Percentiles rank a stretch among this genome's conserved stretches.
phyloP scores from a whole-genome alignment of 495 filamentous ascomycete species.

The Aspergillus nanangensis region DNA sequence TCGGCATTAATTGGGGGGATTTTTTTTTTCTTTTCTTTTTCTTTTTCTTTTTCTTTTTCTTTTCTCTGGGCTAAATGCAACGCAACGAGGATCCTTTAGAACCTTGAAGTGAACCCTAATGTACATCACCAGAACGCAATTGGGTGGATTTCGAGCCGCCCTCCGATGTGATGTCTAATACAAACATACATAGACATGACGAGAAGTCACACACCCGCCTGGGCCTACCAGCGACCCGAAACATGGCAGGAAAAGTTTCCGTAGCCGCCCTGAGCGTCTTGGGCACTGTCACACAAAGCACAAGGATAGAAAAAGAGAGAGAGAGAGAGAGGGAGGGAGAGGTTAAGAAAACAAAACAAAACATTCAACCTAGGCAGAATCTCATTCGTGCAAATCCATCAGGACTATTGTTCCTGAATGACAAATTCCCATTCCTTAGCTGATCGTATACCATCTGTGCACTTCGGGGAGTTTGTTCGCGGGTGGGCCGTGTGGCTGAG shows the following conservation, averaged over 20 bases:
- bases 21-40: background rate
- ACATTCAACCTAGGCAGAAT: background rate
- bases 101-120: too few species aligned
- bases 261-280: conserved; percentile 4
- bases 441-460: background rate
- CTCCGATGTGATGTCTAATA: conserved; percentile 7
- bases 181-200: background rate
- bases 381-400: background rate
- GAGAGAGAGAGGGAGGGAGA: too few species aligned
- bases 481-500: conserved; percentile 5
- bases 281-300: conserved; percentile 1
- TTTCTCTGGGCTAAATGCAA: too few species aligned
- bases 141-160: too few species aligned
- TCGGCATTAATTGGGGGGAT: background rate
- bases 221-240: too few species aligned
- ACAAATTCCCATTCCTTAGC: conserved; percentile 13
- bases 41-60: too few species aligned
- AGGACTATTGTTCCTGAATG: conserved; percentile 11
- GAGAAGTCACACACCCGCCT: too few species aligned
- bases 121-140: too few species aligned
- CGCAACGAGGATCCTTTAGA: too few species aligned
- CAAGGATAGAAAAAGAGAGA: too few species aligned
- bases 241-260: conserved; percentile 9
- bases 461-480: too few species aligned
- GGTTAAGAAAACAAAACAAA: background rate